Percentiles rank a stretch among this genome's conserved stretches.
Evolutionary conservation across 2,329 filamentous ascomycete species (phyloP).

Genomic region (Xylaria sp.): DNA sequence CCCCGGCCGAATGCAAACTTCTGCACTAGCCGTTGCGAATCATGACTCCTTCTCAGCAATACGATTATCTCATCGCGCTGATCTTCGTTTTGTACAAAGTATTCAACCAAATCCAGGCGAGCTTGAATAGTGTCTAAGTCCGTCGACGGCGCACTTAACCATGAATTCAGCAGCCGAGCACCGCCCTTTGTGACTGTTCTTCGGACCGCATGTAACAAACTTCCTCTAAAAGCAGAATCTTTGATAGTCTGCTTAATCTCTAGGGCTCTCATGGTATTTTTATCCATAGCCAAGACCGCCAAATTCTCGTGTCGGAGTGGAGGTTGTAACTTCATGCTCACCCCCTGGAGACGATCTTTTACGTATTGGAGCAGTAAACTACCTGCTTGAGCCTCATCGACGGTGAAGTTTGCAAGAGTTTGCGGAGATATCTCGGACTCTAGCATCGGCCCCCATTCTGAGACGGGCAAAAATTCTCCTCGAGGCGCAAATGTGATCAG

Average conservation of each 20-base stretch:
- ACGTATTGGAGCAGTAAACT: constrained; percentile 88
- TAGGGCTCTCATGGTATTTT: constrained; percentile 86
- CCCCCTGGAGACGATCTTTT: constrained; percentile 78
- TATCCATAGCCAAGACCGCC: constrained; percentile 90
- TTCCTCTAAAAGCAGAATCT: constrained; percentile 82
- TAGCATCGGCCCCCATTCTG: constrained; percentile 80
- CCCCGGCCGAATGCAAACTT: constrained; percentile 93
- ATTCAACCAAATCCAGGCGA: constrained; percentile 83
- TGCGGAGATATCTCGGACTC: constrained; percentile 74
- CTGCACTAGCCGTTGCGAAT: constrained; percentile 89
- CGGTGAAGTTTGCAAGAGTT: constrained; percentile 67
- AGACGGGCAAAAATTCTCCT: constrained; percentile 59
- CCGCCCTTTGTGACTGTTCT: constrained; percentile 93
- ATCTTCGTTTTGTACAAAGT: constrained; percentile 73
- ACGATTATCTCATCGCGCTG: constrained; percentile 76
- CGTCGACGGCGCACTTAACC: constrained; percentile 93
- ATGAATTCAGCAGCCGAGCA: constrained; percentile 82
- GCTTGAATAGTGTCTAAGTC: constrained; percentile 80
- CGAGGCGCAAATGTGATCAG: constrained; percentile 77
- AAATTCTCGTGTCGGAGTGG: constrained; percentile 78
- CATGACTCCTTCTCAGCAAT: constrained; percentile 79
- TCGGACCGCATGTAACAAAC: constrained; percentile 87
- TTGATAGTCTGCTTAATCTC: constrained; percentile 89
- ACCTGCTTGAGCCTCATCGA: constrained; percentile 79
- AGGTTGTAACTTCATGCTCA: constrained; percentile 83